Conservation (phyloP, 805 yeast genomes). For the Dipodascus geniculatus region DNA sequence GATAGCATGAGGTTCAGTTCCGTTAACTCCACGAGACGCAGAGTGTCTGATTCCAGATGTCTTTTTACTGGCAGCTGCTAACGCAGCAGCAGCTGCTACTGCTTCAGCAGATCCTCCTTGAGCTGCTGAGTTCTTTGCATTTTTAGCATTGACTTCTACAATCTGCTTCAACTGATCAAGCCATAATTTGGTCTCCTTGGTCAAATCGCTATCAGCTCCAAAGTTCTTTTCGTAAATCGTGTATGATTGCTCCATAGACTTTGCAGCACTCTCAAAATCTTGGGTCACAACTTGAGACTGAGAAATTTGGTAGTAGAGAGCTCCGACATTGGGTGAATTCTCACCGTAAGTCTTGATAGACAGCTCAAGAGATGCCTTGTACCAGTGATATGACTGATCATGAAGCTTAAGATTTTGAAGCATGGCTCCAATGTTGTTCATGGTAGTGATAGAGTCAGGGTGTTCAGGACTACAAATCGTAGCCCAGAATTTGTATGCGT, state of each 20-base stretch:
- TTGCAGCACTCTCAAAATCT: constrained; percentile 45
- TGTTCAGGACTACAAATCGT: constrained; percentile 49
- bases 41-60: constrained; percentile 3
- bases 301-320: constrained; percentile 57
- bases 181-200: constrained; percentile 61
- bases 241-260: constrained; percentile 44
- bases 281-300: constrained; percentile 43
- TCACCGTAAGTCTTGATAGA: constrained; percentile 44
- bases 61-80: constrained; percentile 19
- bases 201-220: constrained; percentile 57
- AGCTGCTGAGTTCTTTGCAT: constrained; percentile 19
- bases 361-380: constrained; percentile 40
- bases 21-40: constrained; percentile 4
- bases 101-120: constrained; percentile 20
- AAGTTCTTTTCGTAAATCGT: constrained; percentile 42
- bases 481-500: constrained; percentile 50
- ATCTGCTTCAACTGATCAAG: constrained; percentile 37
- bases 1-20: constrained; percentile 2
- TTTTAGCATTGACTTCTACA: constrained; percentile 25
- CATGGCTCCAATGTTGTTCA: constrained; percentile 48
- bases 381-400: constrained; percentile 40
- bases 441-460: constrained; percentile 56
- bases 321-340: constrained; percentile 49
- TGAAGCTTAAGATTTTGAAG: constrained; percentile 41
- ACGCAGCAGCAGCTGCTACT: constrained; percentile 22